Evolutionary conservation across 331 rosid species (phyloP).

Genomic region (Stylosanthes scabra): DNA sequence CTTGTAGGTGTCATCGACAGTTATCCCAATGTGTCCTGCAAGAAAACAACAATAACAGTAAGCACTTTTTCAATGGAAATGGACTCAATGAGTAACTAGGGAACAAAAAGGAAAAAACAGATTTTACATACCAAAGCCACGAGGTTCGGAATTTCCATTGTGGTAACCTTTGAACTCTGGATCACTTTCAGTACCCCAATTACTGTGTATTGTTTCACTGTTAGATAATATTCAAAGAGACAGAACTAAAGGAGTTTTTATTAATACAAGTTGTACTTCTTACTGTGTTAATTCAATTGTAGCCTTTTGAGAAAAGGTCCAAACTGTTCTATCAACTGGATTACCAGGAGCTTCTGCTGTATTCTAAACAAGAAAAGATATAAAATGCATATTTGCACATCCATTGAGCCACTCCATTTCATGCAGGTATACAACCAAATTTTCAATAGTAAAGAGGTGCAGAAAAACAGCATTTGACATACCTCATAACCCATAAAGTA

Average conservation of each 20-base stretch:
- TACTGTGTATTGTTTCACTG: constrained; percentile 56
- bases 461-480: constrained; percentile 18
- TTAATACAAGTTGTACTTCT: constrained; percentile 31
- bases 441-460: constrained; percentile 11
- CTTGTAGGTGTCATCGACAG: constrained; percentile 93
- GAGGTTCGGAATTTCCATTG: constrained; percentile 97
- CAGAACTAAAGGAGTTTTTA: background rate
- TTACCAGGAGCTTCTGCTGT: constrained; percentile 63
- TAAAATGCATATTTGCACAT: constrained; percentile 24
- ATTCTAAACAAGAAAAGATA: constrained; percentile 55
- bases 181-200: constrained; percentile 98
- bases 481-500: constrained; percentile 97
- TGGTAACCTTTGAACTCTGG: constrained; percentile 97
- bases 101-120: constrained; percentile 19
- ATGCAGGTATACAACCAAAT: background rate
- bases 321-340: constrained; percentile 76
- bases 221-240: constrained; percentile 30
- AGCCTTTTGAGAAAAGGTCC: constrained; percentile 91
- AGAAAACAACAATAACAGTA: constrained; percentile 12
- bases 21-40: constrained; percentile 91
- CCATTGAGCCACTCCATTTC: constrained; percentile 8
- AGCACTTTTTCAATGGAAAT: background rate
- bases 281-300: constrained; percentile 95
- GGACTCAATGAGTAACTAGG: constrained; percentile 18
- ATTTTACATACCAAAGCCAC: constrained; percentile 79